Conservation (phyloP, 257 asterid genomes). For the Solanum bulbocastanum region DNA sequence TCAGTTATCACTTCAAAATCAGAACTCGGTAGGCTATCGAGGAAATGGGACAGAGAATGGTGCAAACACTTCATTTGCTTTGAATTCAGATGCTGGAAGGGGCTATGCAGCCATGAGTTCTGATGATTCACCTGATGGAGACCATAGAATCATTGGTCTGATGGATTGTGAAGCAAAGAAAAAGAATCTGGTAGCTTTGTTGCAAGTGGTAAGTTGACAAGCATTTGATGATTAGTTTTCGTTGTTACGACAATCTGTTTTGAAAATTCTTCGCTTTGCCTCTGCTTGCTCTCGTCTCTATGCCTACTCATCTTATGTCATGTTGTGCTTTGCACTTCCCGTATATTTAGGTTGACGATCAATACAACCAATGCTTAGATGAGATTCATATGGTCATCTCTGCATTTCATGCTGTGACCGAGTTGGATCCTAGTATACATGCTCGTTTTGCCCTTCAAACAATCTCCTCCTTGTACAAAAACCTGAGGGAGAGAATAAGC, state of each 20-base stretch:
- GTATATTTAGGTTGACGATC: slow-evolving; percentile 57
- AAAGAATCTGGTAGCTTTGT: slow-evolving; percentile 44
- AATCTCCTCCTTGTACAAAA: slow-evolving; percentile 51
- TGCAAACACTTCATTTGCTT: slow-evolving; percentile 6
- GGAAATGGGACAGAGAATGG: slow-evolving; percentile 8
- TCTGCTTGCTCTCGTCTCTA: not conserved
- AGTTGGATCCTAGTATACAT: slow-evolving; percentile 63
- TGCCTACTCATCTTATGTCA: not conserved
- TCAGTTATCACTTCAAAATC: slow-evolving; percentile 32
- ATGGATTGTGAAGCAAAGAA: slow-evolving; percentile 40
- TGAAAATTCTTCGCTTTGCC: not conserved
- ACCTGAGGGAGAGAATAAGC: slow-evolving; percentile 64
- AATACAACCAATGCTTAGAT: slow-evolving; percentile 67
- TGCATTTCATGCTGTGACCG: slow-evolving; percentile 77
- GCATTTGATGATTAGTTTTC: not conserved
- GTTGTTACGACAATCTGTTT: too few relatives aligned
- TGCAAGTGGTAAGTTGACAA: slow-evolving; percentile 52
- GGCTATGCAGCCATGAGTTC: slow-evolving; percentile 4
- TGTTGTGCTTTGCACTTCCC: not conserved
- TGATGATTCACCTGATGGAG: slow-evolving; percentile 8
- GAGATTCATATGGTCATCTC: slow-evolving; percentile 73
- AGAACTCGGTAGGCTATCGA: slow-evolving; percentile 9
- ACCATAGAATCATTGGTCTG: not conserved
- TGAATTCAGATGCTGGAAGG: slow-evolving; percentile 6
- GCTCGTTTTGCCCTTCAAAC: slow-evolving; percentile 73